Base-by-base conservation (phyloP, 2,329 filamentous ascomycete genomes). In the Biscogniauxia mediterranea region DNA sequence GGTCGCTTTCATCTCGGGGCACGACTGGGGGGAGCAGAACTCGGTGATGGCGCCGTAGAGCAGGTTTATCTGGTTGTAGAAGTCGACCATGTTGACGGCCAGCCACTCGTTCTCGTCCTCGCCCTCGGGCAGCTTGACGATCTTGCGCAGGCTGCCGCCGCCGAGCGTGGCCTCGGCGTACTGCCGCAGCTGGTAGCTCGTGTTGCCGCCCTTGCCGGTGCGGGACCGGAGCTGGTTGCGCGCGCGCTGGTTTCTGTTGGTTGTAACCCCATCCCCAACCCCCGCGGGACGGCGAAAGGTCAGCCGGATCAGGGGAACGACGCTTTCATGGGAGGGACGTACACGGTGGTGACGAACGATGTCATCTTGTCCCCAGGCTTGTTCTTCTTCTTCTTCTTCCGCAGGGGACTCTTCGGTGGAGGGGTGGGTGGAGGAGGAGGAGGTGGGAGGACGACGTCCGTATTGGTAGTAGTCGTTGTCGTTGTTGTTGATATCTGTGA, bases 41-140 rank as follows among this genome's bases (percentile, higher is more conserved):
- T 99, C 95, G 62, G 95, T 99, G 75, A 99, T 99, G 68, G 95
- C 95, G 62, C 96, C 96, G 76, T 99, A 99, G 62, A 99, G 89
- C 42, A 99, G 85, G 79, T 99, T 99, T 82, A 99, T 96, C 79
- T 99, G 95, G 81, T 99, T 99, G 86, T 99, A 99, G 79, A 99
- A 99, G 79, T 99, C 95, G 81, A 99, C 95, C 81, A 99, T 91
- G 79, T 99, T 99, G 70, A 99, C 95, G 26, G 95, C 95, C 64
- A 99, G 79, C 95, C 95, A 99, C 78, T 99, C 95, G 75, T 97
- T 96, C 79, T 96, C 85, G 74, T 99, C 95, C 75, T 99, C 95
- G 61, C 96, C 95, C 74, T 99, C 96, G 15, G 96, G 95, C 64
- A 99, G 82, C 82, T 94, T 96, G 68, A 99, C 95, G 26, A 96